A percentile compares a stretch with the other conserved stretches of the same genome.
These are phyloP conservation scores for Teunomyces kruisii DNA, from an alignment of 805 yeast species.

Conservation along the genomic window DNA sequence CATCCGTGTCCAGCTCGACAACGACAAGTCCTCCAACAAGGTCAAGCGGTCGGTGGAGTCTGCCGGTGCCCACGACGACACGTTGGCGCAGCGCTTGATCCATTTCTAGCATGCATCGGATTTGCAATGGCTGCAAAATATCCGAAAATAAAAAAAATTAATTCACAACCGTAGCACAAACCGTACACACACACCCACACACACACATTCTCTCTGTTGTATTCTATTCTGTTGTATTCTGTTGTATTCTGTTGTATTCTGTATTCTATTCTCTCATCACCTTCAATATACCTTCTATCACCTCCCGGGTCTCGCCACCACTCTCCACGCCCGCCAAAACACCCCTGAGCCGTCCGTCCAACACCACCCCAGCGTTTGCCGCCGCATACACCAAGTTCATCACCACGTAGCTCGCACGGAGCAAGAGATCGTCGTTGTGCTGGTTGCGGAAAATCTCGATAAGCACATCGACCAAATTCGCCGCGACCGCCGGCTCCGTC, in stretches of 20 bases:
- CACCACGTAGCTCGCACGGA: slow-evolving; percentile 26
- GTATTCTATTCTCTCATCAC: slow-evolving; percentile 3
- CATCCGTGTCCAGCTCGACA: slow-evolving; percentile 52
- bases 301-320: slow-evolving; percentile 10
- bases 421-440: slow-evolving; percentile 23
- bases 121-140: too few species aligned
- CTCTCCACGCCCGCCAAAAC: neutral
- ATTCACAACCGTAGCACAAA: too few species aligned
- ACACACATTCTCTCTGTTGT: too few species aligned
- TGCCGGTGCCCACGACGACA: slow-evolving; percentile 27
- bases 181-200: too few species aligned
- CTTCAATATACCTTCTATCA: slow-evolving; percentile 16
- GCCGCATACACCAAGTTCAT: slow-evolving; percentile 20
- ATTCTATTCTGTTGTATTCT: too few species aligned
- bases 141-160: too few species aligned
- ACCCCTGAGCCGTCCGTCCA: neutral
- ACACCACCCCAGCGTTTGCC: neutral
- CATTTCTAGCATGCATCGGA: too few species aligned
- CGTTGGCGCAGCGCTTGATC: slow-evolving; percentile 40
- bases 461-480: slow-evolving; percentile 19
- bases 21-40: slow-evolving; percentile 36
- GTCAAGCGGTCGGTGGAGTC: slow-evolving; percentile 27
- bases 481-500: slow-evolving; percentile 11
- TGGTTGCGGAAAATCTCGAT: slow-evolving; percentile 25
- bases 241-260: too few species aligned